These are phyloP conservation scores for Cladosporium colombiae DNA, from an alignment of 2,329 filamentous ascomycete genomes.

Conservation along the genomic window DNA sequence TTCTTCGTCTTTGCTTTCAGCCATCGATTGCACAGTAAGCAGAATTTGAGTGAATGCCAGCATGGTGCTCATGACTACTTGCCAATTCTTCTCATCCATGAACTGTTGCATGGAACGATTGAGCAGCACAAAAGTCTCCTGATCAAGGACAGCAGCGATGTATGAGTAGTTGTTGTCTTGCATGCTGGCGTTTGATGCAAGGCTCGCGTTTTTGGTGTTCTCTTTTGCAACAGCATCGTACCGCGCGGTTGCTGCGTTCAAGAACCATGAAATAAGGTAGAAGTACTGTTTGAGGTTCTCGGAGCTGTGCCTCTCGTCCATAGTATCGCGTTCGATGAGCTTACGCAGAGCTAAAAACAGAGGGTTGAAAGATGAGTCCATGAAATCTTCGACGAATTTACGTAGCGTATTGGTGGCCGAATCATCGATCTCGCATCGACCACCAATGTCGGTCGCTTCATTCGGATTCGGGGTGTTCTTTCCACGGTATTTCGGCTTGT, in stretches of 20 bases:
- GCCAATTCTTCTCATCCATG: constrained; percentile 82
- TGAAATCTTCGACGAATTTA: constrained; percentile 84
- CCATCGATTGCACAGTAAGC: constrained; percentile 90
- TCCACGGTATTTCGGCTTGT: constrained; percentile 66
- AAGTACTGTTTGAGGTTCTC: constrained; percentile 70
- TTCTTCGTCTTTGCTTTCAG: constrained; percentile 79
- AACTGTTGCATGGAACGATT: constrained; percentile 79
- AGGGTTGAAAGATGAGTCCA: constrained; percentile 94
- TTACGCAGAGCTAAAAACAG: constrained; percentile 79
- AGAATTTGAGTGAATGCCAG: constrained; percentile 89
- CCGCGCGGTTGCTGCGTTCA: constrained; percentile 73
- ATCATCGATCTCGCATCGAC: constrained; percentile 67
- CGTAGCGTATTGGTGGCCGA: constrained; percentile 76
- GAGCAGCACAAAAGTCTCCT: constrained; percentile 89
- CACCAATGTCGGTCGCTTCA: constrained; percentile 72
- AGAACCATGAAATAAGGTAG: constrained; percentile 89
- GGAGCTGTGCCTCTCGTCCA: constrained; percentile 63
- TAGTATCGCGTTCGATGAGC: constrained; percentile 82
- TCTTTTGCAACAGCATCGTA: constrained; percentile 51
- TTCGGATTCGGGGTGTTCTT: constrained; percentile 43
- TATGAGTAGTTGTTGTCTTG: constrained; percentile 77
- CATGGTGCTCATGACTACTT: constrained; percentile 82
- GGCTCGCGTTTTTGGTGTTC: constrained; percentile 40
- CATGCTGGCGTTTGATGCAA: constrained; percentile 43
- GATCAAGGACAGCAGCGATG: constrained; percentile 85